Conservation (phyloP, 2,329 filamentous ascomycete species). For the Dactylellina haptotyla region DNA sequence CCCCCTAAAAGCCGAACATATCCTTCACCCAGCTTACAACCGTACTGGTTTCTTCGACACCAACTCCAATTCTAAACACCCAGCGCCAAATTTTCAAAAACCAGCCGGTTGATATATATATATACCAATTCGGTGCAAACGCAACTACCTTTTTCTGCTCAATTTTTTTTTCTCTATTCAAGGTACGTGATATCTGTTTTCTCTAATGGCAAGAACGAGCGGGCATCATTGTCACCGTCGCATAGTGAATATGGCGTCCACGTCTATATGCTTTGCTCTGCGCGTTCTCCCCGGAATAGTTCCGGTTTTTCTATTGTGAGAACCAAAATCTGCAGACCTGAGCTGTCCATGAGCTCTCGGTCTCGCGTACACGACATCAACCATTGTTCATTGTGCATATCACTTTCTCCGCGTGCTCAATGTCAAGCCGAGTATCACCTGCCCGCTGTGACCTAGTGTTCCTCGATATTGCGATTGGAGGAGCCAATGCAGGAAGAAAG, state of each 20-base stretch:
- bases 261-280: conserved; percentile 36
- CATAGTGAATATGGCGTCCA: conserved; percentile 17
- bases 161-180: neutral
- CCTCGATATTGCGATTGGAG: conserved; percentile 16
- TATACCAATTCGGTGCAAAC: too few relatives aligned
- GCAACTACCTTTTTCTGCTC: too few relatives aligned
- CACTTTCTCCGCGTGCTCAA: conserved; percentile 29
- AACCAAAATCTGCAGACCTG: conserved; percentile 18
- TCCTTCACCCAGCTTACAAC: conserved; percentile 8
- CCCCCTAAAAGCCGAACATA: conserved; percentile 12
- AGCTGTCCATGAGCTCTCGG: conserved; percentile 16
- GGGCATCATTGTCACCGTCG: neutral
- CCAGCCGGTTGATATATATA: too few relatives aligned
- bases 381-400: conserved; percentile 11
- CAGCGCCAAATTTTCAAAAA: too few relatives aligned
- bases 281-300: conserved; percentile 2
- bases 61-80: too few relatives aligned
- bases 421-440: conserved; percentile 26
- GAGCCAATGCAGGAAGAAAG: conserved; percentile 4
- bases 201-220: too few relatives aligned
- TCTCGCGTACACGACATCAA: conserved; percentile 20
- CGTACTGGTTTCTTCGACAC: neutral
- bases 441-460: conserved; percentile 19
- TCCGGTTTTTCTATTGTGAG: conserved; percentile 5
- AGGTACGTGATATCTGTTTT: too few relatives aligned